Evolutionary conservation across 371 early-diverging fungal genomes (phyloP).

Genomic region (Chytridium lagenaria): DNA sequence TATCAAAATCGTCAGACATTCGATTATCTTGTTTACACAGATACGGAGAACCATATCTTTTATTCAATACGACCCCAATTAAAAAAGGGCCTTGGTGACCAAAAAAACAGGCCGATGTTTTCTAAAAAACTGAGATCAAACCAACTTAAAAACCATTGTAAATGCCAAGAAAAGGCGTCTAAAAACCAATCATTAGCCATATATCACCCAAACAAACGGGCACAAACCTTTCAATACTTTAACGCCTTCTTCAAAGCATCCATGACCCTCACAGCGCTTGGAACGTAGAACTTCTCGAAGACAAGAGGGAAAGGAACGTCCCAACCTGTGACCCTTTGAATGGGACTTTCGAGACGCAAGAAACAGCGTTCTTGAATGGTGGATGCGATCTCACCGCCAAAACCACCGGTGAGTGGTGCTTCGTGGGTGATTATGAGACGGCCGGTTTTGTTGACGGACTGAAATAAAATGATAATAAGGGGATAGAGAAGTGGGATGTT

Average conservation of each 20-base stretch:
- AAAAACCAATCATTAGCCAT: no score
- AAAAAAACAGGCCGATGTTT: no score
- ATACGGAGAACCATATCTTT: no score
- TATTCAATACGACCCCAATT: no score
- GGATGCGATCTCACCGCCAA: conserved; percentile 95
- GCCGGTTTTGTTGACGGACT: conserved; percentile 95
- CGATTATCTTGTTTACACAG: no score
- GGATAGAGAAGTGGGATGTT: neutral
- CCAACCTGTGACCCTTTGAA: conserved; percentile 86
- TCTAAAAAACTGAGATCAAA: no score
- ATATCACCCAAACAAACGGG: no score
- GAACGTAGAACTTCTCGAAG: conserved; percentile 95
- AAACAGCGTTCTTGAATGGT: conserved; percentile 82
- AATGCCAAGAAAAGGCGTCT: no score
- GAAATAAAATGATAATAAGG: conserved; percentile 1
- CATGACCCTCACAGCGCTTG: conserved; percentile 81
- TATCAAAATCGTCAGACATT: no score
- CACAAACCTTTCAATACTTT: no score
- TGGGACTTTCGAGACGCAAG: conserved; percentile 80
- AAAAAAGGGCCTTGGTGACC: no score
- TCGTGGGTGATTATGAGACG: conserved; percentile 94
- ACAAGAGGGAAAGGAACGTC: conserved; percentile 97
- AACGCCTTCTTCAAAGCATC: conserved; percentile 86
- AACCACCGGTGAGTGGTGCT: conserved; percentile 91
- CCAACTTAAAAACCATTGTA: no score